Base-by-base conservation (phyloP, 441 rosid species). In the Erysimum cheiri region DNA sequence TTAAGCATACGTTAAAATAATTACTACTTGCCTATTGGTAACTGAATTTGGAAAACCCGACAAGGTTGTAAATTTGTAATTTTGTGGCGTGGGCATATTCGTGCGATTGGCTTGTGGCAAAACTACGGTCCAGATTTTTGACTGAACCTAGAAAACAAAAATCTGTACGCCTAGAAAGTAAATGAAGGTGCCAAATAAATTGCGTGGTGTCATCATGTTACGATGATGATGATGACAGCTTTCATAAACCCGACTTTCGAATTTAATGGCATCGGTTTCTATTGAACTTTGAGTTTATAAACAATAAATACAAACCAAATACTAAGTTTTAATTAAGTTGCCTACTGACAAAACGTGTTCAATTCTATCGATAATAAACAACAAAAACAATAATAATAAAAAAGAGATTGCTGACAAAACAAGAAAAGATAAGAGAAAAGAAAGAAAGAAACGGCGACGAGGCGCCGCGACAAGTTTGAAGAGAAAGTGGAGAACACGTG, bases 401-500 rank as follows among this genome's bases (percentile, higher is more conserved):
- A 22, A 14, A 37, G 6, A 39, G 10, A 7, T 8, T 39, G 14
- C 43, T 39, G 43, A 4, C 14, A 39, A 13, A 1, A 3, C 5
- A 32, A 8, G n/a, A 26, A 3, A 28, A 33, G n/a, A 46, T 1
- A 22, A 19, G 22, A 19, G 22, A 19, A 19, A 19, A 19, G 1
- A 19, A 26, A 13, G 24, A 35, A 55, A 29, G 64, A 67, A 74
- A 69, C 78, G 74, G 70, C 78, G 74, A 63, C 78, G 74, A 62
- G 60, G 53, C 66, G 74, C 74, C 74, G 74, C 74, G 74, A 47
- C 66, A 75, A 69, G 52, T 36, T 33, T 43, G 29, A 12, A 33
- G 36, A 53, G 44, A 3, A 24, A 74, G 78, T 75, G 78, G 70
- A n/a, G 32, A 48, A 63, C 78, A 75, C 78, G 78, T 69, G 66